Percentiles rank a stretch among this genome's conserved stretches.
phyloP scores from a whole-genome alignment of 306 rosid species.

The Acacia melanoxylon region DNA sequence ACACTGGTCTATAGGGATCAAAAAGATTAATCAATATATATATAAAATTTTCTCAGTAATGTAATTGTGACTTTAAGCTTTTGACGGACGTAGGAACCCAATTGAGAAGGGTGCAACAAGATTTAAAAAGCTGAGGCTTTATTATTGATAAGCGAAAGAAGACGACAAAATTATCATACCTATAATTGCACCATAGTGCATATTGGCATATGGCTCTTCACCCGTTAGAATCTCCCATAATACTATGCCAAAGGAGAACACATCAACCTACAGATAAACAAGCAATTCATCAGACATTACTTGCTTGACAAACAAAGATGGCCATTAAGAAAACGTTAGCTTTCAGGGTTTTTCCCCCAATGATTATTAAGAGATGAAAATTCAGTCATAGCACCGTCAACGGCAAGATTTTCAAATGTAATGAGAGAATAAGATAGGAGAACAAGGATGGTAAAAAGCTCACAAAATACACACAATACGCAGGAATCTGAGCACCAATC shows the following conservation, averaged over 20 bases:
- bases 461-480: not conserved
- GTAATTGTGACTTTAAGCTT: not conserved
- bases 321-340: not conserved
- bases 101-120: not conserved
- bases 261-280: constrained; percentile 54
- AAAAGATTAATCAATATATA: no score
- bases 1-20: no score
- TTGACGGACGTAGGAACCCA: not conserved
- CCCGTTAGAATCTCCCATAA: constrained; percentile 70
- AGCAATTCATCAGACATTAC: not conserved
- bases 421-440: not conserved
- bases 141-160: not conserved
- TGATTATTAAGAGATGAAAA: not conserved
- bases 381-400: not conserved
- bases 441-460: not conserved
- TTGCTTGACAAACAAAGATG: not conserved
- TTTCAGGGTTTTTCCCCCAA: not conserved
- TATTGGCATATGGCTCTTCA: constrained; percentile 70
- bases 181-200: constrained; percentile 73
- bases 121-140: not conserved
- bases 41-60: not conserved
- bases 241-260: constrained; percentile 69
- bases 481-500: not conserved
- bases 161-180: constrained; percentile 29
- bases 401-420: constrained; percentile 1